A percentile compares a stretch with the other conserved stretches of the same genome.
These are phyloP conservation scores for Candida sp. DNA, from an alignment of 1,139 yeast genomes.

Conservation along the genomic window DNA sequence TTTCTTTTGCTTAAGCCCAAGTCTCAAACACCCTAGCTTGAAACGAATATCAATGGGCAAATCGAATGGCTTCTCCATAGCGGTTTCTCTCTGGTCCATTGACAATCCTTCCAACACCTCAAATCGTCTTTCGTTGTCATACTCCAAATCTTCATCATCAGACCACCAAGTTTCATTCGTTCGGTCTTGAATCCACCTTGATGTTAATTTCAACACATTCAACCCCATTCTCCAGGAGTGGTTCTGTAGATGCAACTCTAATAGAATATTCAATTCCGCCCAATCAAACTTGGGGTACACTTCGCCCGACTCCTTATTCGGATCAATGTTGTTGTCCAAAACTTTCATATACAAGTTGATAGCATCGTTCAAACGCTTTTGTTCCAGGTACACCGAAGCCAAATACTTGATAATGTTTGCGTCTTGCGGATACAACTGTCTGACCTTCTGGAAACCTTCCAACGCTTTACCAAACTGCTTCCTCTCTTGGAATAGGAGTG, in stretches of 20 bases:
- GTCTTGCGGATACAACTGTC: slow-evolving; percentile 63
- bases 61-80: slow-evolving; percentile 36
- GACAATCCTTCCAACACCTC: slow-evolving; percentile 25
- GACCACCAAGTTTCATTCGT: slow-evolving; percentile 85
- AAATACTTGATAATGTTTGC: slow-evolving; percentile 68
- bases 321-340: slow-evolving; percentile 57
- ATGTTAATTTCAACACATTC: slow-evolving; percentile 65
- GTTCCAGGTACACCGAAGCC: slow-evolving; percentile 78
- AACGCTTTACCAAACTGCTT: slow-evolving; percentile 75
- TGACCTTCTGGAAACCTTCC: slow-evolving; percentile 71
- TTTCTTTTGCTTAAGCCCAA: slow-evolving; percentile 62
- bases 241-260: slow-evolving; percentile 76
- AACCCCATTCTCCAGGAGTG: slow-evolving; percentile 70
- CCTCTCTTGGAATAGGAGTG: slow-evolving; percentile 66
- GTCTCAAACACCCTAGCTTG: slow-evolving; percentile 75
- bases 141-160: slow-evolving; percentile 77
- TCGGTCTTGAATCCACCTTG: slow-evolving; percentile 85
- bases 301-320: slow-evolving; percentile 28
- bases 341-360: slow-evolving; percentile 73
- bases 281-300: slow-evolving; percentile 66
- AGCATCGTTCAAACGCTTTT: slow-evolving; percentile 81
- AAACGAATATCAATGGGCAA: slow-evolving; percentile 89
- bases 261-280: slow-evolving; percentile 85
- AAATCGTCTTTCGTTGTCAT: slow-evolving; percentile 61
- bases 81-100: slow-evolving; percentile 23